Percentiles rank a stretch among this genome's conserved stretches.
phyloP scores from a whole-genome alignment of 176 grass and related monocot species.

The Tuctoria greenei region DNA sequence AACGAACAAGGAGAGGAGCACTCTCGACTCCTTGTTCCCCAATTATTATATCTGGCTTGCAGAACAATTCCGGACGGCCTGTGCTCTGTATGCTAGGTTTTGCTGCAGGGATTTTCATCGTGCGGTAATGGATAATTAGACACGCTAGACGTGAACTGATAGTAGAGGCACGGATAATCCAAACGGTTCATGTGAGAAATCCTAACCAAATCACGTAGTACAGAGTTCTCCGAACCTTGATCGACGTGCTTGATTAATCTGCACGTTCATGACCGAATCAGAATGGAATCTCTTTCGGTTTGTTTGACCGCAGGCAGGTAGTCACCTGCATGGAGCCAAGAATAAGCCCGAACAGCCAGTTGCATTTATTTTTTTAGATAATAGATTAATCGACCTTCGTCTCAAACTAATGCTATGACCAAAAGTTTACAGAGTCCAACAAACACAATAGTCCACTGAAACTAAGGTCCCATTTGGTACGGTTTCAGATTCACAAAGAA shows the following conservation, averaged over 20 bases:
- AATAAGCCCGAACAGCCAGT: background rate
- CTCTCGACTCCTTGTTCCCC: constrained; percentile 16
- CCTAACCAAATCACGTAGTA: too few species aligned
- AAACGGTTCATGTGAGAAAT: too few species aligned
- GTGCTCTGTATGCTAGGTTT: too few species aligned
- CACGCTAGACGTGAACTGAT: background rate
- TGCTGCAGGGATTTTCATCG: background rate
- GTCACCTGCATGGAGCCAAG: background rate
- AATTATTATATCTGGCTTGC: constrained; percentile 9
- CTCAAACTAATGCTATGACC: too few species aligned
- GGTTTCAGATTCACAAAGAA: too few species aligned
- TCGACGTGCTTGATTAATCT: constrained; percentile 21
- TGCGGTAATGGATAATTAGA: background rate
- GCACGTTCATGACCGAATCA: background rate
- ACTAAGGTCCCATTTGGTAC: too few species aligned
- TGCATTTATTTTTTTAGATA: too few species aligned
- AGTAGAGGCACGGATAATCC: background rate
- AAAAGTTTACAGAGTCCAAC: too few species aligned
- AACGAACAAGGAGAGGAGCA: background rate
- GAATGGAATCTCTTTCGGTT: background rate
- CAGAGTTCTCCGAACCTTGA: background rate
- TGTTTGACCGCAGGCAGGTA: constrained; percentile 27
- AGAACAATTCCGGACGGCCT: constrained; percentile 3
- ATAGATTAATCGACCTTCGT: too few species aligned
- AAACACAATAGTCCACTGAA: too few species aligned